phyloP scores from a whole-genome alignment of 1,139 yeast species.

The Protomyces gravidus region DNA sequence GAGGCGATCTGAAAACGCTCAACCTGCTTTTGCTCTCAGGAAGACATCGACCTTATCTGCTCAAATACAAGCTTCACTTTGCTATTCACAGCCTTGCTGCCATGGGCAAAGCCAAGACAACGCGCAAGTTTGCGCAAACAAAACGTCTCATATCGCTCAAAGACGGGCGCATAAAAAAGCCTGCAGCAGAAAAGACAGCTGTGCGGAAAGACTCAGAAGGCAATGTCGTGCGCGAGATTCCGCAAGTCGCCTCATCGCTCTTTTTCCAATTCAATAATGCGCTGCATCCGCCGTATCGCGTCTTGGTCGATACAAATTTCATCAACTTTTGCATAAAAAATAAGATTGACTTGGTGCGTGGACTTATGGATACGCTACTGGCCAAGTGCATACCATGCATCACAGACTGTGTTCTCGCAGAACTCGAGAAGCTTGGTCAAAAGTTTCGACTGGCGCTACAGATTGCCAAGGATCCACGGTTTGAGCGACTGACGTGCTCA shows the following conservation, averaged over 20 bases:
- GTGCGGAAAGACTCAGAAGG: constrained; percentile 39
- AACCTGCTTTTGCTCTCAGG: too few relatives aligned
- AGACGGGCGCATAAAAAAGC: constrained; percentile 56
- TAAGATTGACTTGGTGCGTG: constrained; percentile 85
- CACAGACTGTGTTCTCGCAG: constrained; percentile 98
- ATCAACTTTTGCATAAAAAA: constrained; percentile 93
- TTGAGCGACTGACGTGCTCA: constrained; percentile 77
- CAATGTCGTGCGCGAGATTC: constrained; percentile 69
- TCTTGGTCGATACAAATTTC: constrained; percentile 90
- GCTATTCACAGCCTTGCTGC: not conserved
- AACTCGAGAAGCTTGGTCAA: constrained; percentile 90
- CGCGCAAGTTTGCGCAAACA: constrained; percentile 91
- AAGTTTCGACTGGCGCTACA: constrained; percentile 81
- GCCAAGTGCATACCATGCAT: constrained; percentile 94
- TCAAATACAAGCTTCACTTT: too few relatives aligned
- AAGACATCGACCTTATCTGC: too few relatives aligned
- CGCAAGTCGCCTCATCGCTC: constrained; percentile 92
- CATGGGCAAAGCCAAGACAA: constrained; percentile 96
- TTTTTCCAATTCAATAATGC: constrained; percentile 93
- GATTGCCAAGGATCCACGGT: constrained; percentile 89
- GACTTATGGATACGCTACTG: constrained; percentile 90
- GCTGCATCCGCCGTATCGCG: constrained; percentile 94
- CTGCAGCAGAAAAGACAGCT: constrained; percentile 43
- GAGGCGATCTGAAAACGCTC: too few relatives aligned
- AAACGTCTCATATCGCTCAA: constrained; percentile 73